Evolutionary conservation across 2,329 filamentous ascomycete species (phyloP).

Genomic region (Aspergillus sp.): DNA sequence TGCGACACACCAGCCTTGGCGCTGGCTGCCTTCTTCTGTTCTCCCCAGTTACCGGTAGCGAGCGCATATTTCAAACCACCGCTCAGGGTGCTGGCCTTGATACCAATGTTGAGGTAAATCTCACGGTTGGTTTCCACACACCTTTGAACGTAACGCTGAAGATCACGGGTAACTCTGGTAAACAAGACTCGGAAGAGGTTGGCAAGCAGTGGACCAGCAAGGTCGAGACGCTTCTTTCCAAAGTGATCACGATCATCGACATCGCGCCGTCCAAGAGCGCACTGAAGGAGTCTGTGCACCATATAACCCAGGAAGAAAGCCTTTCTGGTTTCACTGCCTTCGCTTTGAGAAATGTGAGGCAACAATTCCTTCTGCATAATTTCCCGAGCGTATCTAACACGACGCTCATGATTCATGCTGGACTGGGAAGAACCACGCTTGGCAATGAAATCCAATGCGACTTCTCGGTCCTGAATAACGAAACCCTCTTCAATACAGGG

Average conservation of each 20-base stretch:
- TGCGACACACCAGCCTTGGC: conserved; percentile 97
- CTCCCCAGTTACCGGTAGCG: conserved; percentile 98
- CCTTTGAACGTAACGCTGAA: conserved; percentile 85
- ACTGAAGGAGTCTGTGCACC: conserved; percentile 94
- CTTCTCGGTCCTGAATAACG: conserved; percentile 91
- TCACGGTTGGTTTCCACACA: conserved; percentile 87
- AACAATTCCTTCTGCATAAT: conserved; percentile 96
- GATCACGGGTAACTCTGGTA: conserved; percentile 84
- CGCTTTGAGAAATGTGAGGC: conserved; percentile 92
- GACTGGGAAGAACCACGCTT: conserved; percentile 76
- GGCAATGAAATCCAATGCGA: conserved; percentile 92
- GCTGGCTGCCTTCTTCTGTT: conserved; percentile 96
- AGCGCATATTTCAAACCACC: conserved; percentile 96
- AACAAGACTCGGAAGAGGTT: conserved; percentile 93
- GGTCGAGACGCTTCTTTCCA: conserved; percentile 95
- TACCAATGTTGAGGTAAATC: conserved; percentile 86
- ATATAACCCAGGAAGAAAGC: conserved; percentile 99
- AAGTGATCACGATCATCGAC: conserved; percentile 98
- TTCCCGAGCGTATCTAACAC: conserved; percentile 87
- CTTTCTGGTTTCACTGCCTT: conserved; percentile 93
- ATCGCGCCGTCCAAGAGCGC: conserved; percentile 86
- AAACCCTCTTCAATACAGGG: conserved; percentile 97
- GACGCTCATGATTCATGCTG: conserved; percentile 77
- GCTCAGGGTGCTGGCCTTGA: conserved; percentile 87
- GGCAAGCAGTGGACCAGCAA: conserved; percentile 91